Conservation (phyloP, 257 asterid species). For the Solanum habrochaites region DNA sequence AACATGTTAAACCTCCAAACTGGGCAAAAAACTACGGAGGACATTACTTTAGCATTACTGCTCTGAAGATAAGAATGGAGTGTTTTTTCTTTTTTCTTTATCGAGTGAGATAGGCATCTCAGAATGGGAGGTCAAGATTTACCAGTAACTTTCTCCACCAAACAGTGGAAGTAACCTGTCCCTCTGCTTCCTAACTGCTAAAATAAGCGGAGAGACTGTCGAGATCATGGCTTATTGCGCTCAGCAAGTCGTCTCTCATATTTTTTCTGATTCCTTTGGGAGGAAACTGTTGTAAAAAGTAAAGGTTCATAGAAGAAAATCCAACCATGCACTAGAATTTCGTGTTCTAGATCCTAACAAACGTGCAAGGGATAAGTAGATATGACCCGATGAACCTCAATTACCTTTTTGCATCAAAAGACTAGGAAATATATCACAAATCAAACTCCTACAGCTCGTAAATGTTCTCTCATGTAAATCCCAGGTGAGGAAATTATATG, state of each 20-base stretch:
- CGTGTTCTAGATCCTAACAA: background rate
- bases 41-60: background rate
- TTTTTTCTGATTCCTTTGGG: background rate
- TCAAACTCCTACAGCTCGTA: background rate
- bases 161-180: background rate
- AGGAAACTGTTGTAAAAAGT: background rate
- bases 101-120: background rate
- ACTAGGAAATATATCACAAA: background rate
- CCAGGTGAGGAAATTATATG: background rate
- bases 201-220: background rate
- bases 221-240: background rate
- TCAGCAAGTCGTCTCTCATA: background rate
- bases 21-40: background rate
- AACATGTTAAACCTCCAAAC: background rate
- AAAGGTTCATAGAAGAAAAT: background rate
- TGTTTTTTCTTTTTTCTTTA: background rate
- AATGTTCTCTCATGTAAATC: background rate
- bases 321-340: background rate
- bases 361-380: background rate
- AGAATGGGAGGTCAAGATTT: background rate
- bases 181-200: background rate
- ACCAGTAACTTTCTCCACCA: background rate
- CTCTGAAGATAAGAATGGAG: background rate
- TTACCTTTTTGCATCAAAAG: background rate
- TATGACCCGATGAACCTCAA: background rate